Conservation (phyloP, 2,329 filamentous ascomycete genomes). For the Zarea fungicola region DNA sequence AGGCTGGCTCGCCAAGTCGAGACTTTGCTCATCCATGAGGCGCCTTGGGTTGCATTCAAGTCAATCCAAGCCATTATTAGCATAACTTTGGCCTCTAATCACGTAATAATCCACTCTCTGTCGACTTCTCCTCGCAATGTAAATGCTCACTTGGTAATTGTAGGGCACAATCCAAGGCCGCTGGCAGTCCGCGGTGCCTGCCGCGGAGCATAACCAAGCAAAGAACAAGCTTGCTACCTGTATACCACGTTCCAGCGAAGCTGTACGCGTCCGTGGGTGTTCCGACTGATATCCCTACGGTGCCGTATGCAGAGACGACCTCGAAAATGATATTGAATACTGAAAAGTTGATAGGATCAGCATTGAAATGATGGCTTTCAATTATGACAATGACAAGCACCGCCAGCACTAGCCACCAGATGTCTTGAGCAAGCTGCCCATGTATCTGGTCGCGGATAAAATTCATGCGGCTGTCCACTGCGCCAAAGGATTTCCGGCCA, state of each 20-base stretch:
- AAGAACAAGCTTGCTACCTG: conserved; percentile 52
- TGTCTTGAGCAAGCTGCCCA: conserved; percentile 60
- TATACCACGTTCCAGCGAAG: conserved; percentile 49
- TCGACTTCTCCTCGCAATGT: conserved; percentile 23
- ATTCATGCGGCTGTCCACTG: conserved; percentile 33
- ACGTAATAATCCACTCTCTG: background rate
- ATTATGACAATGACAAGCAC: conserved; percentile 56
- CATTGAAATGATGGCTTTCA: conserved; percentile 50
- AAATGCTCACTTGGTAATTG: conserved; percentile 34
- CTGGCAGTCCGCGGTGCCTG: conserved; percentile 51
- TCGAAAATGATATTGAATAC: conserved; percentile 59
- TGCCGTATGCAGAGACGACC: conserved; percentile 53
- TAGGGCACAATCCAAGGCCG: conserved; percentile 50
- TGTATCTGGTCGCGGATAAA: conserved; percentile 54
- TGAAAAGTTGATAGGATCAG: conserved; percentile 47
- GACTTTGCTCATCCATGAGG: no score
- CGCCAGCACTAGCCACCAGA: conserved; percentile 60
- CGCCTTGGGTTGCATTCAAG: no score
- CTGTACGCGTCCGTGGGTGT: conserved; percentile 49
- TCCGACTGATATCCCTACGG: conserved; percentile 56
- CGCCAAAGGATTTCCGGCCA: no score
- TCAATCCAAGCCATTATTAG: no score
- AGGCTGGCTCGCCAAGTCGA: no score
- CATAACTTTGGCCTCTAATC: no score
- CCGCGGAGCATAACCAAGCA: conserved; percentile 53